Conservation (phyloP, 257 asterid genomes). For the Handroanthus guayacan region DNA sequence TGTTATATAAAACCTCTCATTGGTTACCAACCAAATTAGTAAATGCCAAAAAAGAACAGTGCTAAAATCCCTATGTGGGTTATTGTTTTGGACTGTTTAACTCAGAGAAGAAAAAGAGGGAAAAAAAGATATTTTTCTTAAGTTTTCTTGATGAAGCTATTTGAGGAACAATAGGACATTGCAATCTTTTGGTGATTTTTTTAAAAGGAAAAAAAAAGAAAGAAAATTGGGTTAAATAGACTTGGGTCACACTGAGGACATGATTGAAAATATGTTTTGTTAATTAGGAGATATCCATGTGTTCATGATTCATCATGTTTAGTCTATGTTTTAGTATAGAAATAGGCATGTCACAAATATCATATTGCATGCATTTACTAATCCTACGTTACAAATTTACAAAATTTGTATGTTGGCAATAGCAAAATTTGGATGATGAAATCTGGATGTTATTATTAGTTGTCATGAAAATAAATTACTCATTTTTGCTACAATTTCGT, state of each 20-base stretch:
- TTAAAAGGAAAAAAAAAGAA: no score
- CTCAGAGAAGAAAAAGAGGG: constrained; percentile 7
- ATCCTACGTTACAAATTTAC: neutral
- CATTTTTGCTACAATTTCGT: no score
- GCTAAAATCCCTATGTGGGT: no score
- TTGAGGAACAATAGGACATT: constrained; percentile 10
- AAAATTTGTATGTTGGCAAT: no score
- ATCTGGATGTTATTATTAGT: no score
- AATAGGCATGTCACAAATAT: neutral
- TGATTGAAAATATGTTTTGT: neutral
- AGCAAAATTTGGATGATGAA: no score
- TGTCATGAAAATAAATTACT: no score
- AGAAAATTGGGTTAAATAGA: neutral
- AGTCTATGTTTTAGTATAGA: neutral
- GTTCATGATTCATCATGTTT: neutral
- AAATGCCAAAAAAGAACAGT: no score
- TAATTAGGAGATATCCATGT: neutral
- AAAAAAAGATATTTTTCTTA: neutral
- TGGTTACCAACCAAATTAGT: no score
- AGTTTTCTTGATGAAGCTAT: constrained; percentile 8
- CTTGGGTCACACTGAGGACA: neutral
- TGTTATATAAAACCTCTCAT: no score
- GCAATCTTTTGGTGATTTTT: neutral
- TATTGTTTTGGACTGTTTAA: no score
- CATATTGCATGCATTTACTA: neutral